These are phyloP conservation scores for Ustilago loliicola DNA, from an alignment of 1,284 basidiomycete species.

Conservation along the genomic window DNA sequence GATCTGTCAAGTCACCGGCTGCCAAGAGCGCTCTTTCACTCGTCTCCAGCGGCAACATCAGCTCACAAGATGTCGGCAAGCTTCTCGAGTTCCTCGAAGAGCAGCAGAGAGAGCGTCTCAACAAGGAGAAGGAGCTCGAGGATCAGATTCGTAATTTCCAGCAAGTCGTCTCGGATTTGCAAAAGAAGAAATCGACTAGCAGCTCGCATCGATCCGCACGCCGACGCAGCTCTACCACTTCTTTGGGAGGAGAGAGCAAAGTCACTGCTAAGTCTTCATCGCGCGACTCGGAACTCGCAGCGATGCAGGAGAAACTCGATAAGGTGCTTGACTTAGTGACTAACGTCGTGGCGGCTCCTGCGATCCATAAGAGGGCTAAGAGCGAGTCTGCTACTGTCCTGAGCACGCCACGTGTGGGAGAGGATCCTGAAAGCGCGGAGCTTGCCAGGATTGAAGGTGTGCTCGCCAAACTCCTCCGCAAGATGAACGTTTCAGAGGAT, in stretches of 20 bases:
- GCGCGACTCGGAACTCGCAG: constrained; percentile 48
- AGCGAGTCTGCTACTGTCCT: constrained; percentile 29
- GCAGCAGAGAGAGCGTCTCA: constrained; percentile 43
- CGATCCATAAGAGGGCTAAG: constrained; percentile 24
- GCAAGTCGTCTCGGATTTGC: constrained; percentile 47
- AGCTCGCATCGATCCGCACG: constrained; percentile 22
- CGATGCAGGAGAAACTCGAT: constrained; percentile 63
- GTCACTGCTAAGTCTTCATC: constrained; percentile 14
- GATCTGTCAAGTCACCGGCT: constrained; percentile 22
- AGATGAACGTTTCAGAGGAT: constrained; percentile 41
- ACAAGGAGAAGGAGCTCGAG: constrained; percentile 52
- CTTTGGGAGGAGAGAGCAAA: constrained; percentile 32
- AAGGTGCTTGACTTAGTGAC: constrained; percentile 56
- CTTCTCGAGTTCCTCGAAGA: constrained; percentile 58
- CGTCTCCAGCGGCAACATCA: constrained; percentile 53
- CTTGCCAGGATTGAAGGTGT: constrained; percentile 45
- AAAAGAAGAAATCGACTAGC: constrained; percentile 42
- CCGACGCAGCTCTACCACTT: constrained; percentile 20
- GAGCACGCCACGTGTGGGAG: constrained; percentile 7
- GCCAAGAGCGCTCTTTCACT: constrained; percentile 35
- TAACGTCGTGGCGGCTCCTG: constrained; percentile 41
- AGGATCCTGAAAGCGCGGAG: constrained; percentile 33
- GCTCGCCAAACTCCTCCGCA: constrained; percentile 44
- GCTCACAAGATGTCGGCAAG: constrained; percentile 51
- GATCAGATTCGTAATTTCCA: constrained; percentile 56